These are phyloP conservation scores for Pouteria glomerata DNA, from an alignment of 148 eudicot genomes.

Conservation along the genomic window DNA sequence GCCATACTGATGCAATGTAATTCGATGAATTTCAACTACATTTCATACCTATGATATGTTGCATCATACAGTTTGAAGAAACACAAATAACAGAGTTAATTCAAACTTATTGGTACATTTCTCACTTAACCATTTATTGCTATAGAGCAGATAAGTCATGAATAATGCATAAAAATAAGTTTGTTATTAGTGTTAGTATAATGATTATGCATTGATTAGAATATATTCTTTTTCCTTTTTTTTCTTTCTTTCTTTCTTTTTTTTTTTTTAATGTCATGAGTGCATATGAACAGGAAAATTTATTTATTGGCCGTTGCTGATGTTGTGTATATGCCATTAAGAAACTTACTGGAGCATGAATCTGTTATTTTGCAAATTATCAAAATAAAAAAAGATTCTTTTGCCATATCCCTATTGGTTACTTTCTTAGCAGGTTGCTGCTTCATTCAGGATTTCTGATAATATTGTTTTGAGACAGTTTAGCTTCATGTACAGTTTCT, in stretches of 20 bases:
- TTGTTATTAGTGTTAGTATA: background rate
- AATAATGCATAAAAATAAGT: background rate
- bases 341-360: conserved; percentile 1
- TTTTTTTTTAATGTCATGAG: background rate
- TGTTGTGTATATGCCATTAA: background rate
- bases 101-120: too few species aligned
- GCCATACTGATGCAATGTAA: too few species aligned
- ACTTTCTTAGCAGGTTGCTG: background rate
- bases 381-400: too few species aligned
- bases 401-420: background rate
- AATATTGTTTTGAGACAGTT: background rate
- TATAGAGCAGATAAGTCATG: background rate
- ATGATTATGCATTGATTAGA: background rate
- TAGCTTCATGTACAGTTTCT: conserved; percentile 5
- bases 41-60: too few species aligned
- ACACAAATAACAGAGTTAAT: too few species aligned
- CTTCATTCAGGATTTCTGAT: background rate
- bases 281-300: background rate
- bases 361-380: background rate
- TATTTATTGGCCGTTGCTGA: background rate
- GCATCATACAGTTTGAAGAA: too few species aligned
- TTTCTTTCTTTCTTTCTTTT: background rate
- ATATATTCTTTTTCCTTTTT: background rate
- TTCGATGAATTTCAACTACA: too few species aligned
- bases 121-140: background rate